Percentiles rank a stretch among this genome's conserved stretches.
Conservation (phyloP, 1,284 basidiomycete species). For the Ceratobasidium sp. region DNA sequence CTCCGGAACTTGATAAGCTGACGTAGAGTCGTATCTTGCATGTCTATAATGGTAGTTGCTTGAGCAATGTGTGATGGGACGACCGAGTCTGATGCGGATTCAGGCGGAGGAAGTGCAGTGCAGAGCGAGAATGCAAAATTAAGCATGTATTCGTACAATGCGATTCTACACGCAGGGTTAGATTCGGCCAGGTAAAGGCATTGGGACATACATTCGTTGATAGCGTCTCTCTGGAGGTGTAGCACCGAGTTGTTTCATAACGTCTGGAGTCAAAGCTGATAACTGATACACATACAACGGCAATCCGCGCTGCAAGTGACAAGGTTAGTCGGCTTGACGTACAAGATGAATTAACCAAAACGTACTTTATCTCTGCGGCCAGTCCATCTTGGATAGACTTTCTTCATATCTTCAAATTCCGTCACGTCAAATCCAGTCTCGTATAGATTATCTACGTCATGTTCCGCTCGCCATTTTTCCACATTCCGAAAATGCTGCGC, state of each 20-base stretch:
- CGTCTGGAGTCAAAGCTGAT: slow-evolving; percentile 55
- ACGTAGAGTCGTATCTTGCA: slow-evolving; percentile 64
- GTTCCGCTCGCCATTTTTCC: slow-evolving; percentile 67
- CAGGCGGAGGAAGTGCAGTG: slow-evolving; percentile 64
- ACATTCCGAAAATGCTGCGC: slow-evolving; percentile 71
- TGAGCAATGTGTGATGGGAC: slow-evolving; percentile 44
- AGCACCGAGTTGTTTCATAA: slow-evolving; percentile 66
- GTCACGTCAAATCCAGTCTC: slow-evolving; percentile 58
- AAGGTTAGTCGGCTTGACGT: neutral
- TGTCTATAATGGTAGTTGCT: slow-evolving; percentile 70
- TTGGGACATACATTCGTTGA: slow-evolving; percentile 68
- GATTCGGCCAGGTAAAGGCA: neutral
- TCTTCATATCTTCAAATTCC: slow-evolving; percentile 66
- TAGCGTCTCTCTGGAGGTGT: slow-evolving; percentile 63
- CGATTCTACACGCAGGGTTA: slow-evolving; percentile 53
- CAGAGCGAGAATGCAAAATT: slow-evolving; percentile 71
- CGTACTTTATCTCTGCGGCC: slow-evolving; percentile 73
- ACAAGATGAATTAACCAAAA: neutral
- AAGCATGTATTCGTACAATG: slow-evolving; percentile 70
- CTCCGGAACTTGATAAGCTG: slow-evolving; percentile 71
- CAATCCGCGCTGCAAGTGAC: slow-evolving; percentile 61
- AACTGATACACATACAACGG: slow-evolving; percentile 77
- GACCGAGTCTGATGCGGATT: slow-evolving; percentile 57
- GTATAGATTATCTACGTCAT: slow-evolving; percentile 68
- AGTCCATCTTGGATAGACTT: slow-evolving; percentile 80